Evolutionary conservation across 2,329 filamentous ascomycete genomes (phyloP).

Genomic region (Nemania diffusa): DNA sequence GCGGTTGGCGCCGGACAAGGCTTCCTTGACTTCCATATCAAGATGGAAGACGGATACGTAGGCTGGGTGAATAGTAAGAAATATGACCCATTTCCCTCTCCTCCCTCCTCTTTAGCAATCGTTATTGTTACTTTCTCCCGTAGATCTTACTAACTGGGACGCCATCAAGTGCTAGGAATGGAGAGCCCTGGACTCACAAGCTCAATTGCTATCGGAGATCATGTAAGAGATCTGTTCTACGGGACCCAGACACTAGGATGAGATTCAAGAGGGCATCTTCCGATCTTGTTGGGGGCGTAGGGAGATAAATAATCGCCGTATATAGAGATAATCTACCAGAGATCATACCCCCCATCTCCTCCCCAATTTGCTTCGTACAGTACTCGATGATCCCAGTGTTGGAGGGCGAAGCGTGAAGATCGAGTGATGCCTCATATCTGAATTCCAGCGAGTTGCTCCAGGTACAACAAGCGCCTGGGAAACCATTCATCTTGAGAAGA

Average conservation of each 20-base stretch:
- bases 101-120: neutral
- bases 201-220: conserved; percentile 83
- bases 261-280: neutral
- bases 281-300: neutral
- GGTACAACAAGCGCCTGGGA: too few species aligned
- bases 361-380: too few species aligned
- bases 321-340: neutral
- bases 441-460: too few species aligned
- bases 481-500: too few species aligned
- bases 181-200: conserved; percentile 94
- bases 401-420: too few species aligned
- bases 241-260: conserved; percentile 10
- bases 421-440: too few species aligned
- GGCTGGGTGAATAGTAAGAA: conserved; percentile 79
- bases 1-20: conserved; percentile 72
- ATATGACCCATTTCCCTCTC: neutral
- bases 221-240: conserved; percentile 68
- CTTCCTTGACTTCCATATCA: conserved; percentile 87
- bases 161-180: conserved; percentile 74
- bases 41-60: conserved; percentile 77
- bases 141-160: conserved; percentile 7
- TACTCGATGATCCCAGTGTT: too few species aligned
- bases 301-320: neutral
- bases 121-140: neutral
- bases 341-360: neutral